phyloP scores from a whole-genome alignment of 306 rosid species.

The Cucurbita ficifolia region DNA sequence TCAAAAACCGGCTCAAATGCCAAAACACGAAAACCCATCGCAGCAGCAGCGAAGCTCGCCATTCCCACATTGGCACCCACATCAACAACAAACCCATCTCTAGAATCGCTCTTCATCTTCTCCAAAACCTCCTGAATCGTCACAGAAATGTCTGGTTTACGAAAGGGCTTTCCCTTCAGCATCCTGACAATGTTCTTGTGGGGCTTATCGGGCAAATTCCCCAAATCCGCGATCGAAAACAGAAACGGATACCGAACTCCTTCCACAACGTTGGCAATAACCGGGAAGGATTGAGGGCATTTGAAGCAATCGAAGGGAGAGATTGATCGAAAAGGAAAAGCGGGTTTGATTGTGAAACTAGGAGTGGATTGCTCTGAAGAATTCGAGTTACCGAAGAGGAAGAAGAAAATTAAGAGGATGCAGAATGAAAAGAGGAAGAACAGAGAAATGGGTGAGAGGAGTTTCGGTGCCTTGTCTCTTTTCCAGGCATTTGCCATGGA shows the following conservation, averaged over 20 bases:
- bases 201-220: constrained; percentile 76
- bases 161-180: constrained; percentile 69
- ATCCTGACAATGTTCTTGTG: constrained; percentile 72
- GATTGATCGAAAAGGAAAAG: constrained; percentile 23
- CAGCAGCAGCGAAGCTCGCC: constrained; percentile 90
- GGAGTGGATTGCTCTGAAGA: constrained; percentile 15
- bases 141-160: constrained; percentile 71
- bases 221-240: constrained; percentile 77
- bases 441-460: constrained; percentile 41
- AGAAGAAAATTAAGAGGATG: constrained; percentile 31
- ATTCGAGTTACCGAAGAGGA: constrained; percentile 22
- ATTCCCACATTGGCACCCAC: constrained; percentile 95
- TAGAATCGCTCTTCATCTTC: constrained; percentile 34
- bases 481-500: constrained; percentile 95
- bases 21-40: constrained; percentile 65
- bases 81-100: constrained; percentile 57
- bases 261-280: constrained; percentile 69
- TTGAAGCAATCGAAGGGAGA: constrained; percentile 59
- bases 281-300: constrained; percentile 68
- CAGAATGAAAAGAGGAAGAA: constrained; percentile 17
- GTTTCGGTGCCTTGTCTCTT: constrained; percentile 38
- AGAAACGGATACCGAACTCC: constrained; percentile 67
- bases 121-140: constrained; percentile 68
- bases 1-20: constrained; percentile 90
- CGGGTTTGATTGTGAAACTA: constrained; percentile 8